phyloP scores from a whole-genome alignment of 352 stramenopile genomes.

The Lagenidium giganteum region DNA sequence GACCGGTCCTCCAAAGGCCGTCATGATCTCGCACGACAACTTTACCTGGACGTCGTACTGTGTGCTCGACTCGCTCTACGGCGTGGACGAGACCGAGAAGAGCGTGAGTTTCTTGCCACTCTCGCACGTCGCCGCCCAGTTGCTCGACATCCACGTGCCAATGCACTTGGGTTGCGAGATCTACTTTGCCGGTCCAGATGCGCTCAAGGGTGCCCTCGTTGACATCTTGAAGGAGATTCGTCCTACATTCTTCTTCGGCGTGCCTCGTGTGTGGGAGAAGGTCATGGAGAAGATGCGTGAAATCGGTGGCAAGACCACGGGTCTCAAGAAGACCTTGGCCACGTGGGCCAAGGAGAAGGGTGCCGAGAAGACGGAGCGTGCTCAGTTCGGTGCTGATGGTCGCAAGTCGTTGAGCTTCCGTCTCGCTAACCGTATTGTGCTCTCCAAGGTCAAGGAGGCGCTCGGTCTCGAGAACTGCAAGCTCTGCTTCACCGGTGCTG shows the following conservation, averaged over 20 bases:
- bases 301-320: conserved; percentile 47
- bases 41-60: conserved; percentile 63
- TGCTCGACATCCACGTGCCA: conserved; percentile 76
- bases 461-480: conserved; percentile 80
- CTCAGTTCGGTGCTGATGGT: conserved; percentile 61
- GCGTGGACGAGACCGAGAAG: conserved; percentile 44
- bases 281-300: conserved; percentile 78
- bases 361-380: conserved; percentile 42
- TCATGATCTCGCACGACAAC: conserved; percentile 79
- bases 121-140: conserved; percentile 73
- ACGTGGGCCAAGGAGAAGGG: conserved; percentile 79
- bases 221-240: conserved; percentile 59
- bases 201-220: conserved; percentile 61
- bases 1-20: conserved; percentile 56
- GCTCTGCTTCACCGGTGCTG: conserved; percentile 82
- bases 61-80: conserved; percentile 42
- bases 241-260: conserved; percentile 77
- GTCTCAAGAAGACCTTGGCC: conserved; percentile 80
- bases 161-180: conserved; percentile 56
- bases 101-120: conserved; percentile 80
- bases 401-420: conserved; percentile 61
- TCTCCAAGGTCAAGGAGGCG: conserved; percentile 72
- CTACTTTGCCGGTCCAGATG: conserved; percentile 72
- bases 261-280: conserved; percentile 86
- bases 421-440: conserved; percentile 79